Conservation (phyloP, 140 eudicot genomes). For the Cichorium intybus region DNA sequence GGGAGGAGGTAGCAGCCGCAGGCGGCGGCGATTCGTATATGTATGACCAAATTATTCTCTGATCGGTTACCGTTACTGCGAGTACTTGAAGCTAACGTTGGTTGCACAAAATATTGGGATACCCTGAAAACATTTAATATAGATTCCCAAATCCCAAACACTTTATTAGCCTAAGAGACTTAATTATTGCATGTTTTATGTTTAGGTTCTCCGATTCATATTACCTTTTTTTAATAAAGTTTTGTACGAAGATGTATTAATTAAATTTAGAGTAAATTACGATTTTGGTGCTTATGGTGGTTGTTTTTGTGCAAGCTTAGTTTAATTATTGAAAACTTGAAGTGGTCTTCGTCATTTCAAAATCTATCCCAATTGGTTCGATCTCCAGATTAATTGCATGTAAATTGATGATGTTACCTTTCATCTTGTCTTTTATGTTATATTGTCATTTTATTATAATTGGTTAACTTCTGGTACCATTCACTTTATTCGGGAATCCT, state of each 20-base stretch:
- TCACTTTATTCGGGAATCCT: too few relatives aligned
- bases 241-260: neutral
- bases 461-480: too few relatives aligned
- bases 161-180: neutral
- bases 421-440: too few relatives aligned
- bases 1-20: neutral
- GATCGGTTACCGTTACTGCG: neutral
- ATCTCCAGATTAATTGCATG: too few relatives aligned
- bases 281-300: too few relatives aligned
- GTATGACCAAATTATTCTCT: constrained; percentile 1
- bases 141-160: neutral
- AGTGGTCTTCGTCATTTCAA: too few relatives aligned
- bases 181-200: neutral
- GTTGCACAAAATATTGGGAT: neutral
- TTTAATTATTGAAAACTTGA: too few relatives aligned
- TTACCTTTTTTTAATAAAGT: neutral
- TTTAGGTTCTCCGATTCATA: neutral
- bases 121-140: neutral
- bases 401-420: too few relatives aligned
- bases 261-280: neutral
- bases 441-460: too few relatives aligned
- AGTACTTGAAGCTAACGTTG: neutral
- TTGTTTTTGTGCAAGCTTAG: too few relatives aligned
- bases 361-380: too few relatives aligned
- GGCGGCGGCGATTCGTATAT: constrained; percentile 13